Evolutionary conservation across 2,329 filamentous ascomycete genomes (phyloP), one percentile per base, ranked within the genome.

Genomic region (Phialocephala sp.): DNA sequence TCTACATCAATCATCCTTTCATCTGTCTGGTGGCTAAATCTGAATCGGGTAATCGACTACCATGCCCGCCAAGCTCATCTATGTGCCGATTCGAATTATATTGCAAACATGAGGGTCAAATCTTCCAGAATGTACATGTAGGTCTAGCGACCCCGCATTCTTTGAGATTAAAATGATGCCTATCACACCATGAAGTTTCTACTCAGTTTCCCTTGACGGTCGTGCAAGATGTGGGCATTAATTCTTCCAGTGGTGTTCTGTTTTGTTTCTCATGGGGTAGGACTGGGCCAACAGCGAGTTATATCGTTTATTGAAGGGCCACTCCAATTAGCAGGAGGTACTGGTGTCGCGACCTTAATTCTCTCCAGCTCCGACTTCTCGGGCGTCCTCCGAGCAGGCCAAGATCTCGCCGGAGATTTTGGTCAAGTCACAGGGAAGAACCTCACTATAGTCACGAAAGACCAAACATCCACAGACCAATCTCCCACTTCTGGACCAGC

Each of bases 351-450:
- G n/a, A 67, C 43, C 12, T 54, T 69, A 2, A 62, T 62, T 24
- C 35, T 67, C 15, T 60, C 60, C 35, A 56, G 60, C 15, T 50
- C 59, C 20, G 67, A 69, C 43, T 69, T 55, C 20, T 45, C 61
- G 32, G 65, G 66, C n/a, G 68, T 69, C 32, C 24, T 58, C 37
- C 60, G 66, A 50, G 66, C 68, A 20, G 64, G 63, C 4, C 55
- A 64, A 41, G 89, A 91, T 74, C 82, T 92, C 9, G 86, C 87
- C 0, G 74, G 81, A 9, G 89, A 92, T 73, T 91, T 91, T 77
- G 88, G 88, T 18, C 84, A 86, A 12, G 88, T 91, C 5, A 91
- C 88, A 0, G 88, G 88, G 18, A 82, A 78, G 18, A 89, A 89
- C 75, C 85, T 87, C 61, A 84, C 86, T 1, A 77, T 72, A 35